These are phyloP conservation scores for Diospyros lotus DNA, from an alignment of 148 eudicot genomes.

Conservation along the genomic window DNA sequence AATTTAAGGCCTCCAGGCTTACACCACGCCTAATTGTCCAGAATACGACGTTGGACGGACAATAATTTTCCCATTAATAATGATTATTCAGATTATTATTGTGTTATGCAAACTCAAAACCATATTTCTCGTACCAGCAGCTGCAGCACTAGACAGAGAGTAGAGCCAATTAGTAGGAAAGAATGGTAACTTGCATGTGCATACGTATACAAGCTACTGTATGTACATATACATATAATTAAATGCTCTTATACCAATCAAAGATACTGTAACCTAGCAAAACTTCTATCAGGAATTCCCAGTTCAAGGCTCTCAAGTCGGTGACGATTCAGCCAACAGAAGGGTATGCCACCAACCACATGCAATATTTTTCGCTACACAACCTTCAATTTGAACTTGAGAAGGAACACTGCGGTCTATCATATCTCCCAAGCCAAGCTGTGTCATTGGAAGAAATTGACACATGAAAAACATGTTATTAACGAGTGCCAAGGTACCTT, in stretches of 20 bases:
- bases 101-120: not conserved
- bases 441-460: slow-evolving; percentile 3
- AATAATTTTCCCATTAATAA: slow-evolving; percentile 11
- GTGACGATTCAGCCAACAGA: slow-evolving; percentile 62
- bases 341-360: slow-evolving; percentile 99
- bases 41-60: not conserved
- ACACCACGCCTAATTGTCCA: not conserved
- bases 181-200: slow-evolving; percentile 23
- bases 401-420: slow-evolving; percentile 85
- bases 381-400: slow-evolving; percentile 68
- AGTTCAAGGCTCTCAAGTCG: slow-evolving; percentile 32
- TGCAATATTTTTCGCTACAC: slow-evolving; percentile 57
- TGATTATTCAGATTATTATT: not conserved
- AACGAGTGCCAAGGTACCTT: not conserved
- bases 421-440: slow-evolving; percentile 95
- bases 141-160: slow-evolving; percentile 3
- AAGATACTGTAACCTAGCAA: slow-evolving; percentile 49
- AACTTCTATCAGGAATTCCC: slow-evolving; percentile 22
- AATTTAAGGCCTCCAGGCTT: not conserved
- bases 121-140: not conserved
- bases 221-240: slow-evolving; percentile 23
- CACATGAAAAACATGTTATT: not conserved
- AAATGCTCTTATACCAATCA: slow-evolving; percentile 6
- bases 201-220: slow-evolving; percentile 18
- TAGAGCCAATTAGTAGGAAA: slow-evolving; percentile 19